Evolutionary conservation across 768 basidiomycete species (phyloP).

Genomic region (Trametopsis cervina): DNA sequence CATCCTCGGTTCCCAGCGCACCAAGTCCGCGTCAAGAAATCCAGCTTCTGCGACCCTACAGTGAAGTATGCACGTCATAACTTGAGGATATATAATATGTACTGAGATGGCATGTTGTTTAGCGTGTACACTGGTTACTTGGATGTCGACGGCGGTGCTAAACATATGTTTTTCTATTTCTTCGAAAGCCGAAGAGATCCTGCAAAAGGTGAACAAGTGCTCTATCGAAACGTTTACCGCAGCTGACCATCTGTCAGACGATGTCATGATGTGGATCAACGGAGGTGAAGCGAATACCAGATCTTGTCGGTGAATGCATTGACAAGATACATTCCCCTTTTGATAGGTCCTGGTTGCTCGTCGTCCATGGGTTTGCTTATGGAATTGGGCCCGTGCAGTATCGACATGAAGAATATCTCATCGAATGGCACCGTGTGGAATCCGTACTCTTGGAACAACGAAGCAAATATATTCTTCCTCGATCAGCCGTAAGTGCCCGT

Average conservation of each 20-base stretch:
- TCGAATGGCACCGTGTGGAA: constrained; percentile 58
- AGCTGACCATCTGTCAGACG: constrained; percentile 30
- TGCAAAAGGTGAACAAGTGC: constrained; percentile 24
- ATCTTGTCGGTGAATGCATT: no score
- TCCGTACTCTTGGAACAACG: constrained; percentile 58
- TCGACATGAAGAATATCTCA: constrained; percentile 50
- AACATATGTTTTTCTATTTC: constrained; percentile 53
- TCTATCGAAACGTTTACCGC: not conserved
- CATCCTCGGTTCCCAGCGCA: constrained; percentile 48
- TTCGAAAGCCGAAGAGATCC: constrained; percentile 48
- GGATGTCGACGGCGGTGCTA: constrained; percentile 41
- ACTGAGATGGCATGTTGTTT: not conserved
- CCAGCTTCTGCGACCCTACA: constrained; percentile 54
- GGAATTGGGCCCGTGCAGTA: constrained; percentile 55
- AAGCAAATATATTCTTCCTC: constrained; percentile 64
- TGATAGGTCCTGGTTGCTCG: constrained; percentile 50
- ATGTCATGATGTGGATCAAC: constrained; percentile 69
- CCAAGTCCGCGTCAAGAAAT: constrained; percentile 54
- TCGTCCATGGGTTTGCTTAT: constrained; percentile 51
- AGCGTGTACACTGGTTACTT: constrained; percentile 42
- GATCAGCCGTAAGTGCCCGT: constrained; percentile 42
- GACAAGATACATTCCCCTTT: not conserved
- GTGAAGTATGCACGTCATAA: constrained; percentile 36
- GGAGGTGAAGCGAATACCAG: no score
- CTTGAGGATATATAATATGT: not conserved